Evolutionary conservation across 768 basidiomycete species (phyloP).

Genomic region (Pulveroboletus sp.): DNA sequence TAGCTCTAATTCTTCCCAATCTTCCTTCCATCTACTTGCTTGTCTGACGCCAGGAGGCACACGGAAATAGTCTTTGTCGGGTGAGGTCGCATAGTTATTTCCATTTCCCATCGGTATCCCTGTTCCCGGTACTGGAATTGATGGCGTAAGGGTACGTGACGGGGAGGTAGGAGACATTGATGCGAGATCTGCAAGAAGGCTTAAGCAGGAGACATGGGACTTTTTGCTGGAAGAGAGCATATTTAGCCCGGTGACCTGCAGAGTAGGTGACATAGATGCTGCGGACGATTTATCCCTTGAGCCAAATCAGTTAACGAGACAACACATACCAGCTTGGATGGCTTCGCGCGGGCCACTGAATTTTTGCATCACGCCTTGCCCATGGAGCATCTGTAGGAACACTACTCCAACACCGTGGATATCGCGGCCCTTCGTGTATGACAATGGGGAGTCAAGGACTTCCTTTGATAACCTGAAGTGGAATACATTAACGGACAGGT

Average conservation of each 20-base stretch:
- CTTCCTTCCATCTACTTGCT: conserved; percentile 82
- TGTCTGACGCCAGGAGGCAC: conserved; percentile 39
- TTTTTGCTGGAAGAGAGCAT: conserved; percentile 62
- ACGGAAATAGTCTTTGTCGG: conserved; percentile 62
- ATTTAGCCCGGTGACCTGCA: conserved; percentile 48
- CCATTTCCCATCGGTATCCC: conserved; percentile 47
- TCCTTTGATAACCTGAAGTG: conserved; percentile 66
- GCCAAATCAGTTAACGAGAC: background rate
- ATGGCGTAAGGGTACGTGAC: conserved; percentile 11
- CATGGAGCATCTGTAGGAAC: conserved; percentile 82
- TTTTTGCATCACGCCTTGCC: conserved; percentile 56
- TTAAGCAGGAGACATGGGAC: conserved; percentile 50
- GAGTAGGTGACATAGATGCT: conserved; percentile 51
- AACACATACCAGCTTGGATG: conserved; percentile 44
- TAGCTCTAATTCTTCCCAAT: conserved; percentile 91
- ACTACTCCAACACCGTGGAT: conserved; percentile 79
- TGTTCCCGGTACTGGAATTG: conserved; percentile 25
- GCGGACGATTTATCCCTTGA: background rate
- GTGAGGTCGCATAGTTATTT: conserved; percentile 43
- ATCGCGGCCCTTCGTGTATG: conserved; percentile 74
- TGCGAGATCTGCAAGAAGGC: conserved; percentile 54
- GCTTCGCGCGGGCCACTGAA: conserved; percentile 55
- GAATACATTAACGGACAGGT: conserved; percentile 1
- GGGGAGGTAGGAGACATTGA: conserved; percentile 34
- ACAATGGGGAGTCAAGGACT: conserved; percentile 69